These are phyloP conservation scores for Cyclotella cryptica DNA, from an alignment of 108 stramenopile species.

Conservation along the genomic window DNA sequence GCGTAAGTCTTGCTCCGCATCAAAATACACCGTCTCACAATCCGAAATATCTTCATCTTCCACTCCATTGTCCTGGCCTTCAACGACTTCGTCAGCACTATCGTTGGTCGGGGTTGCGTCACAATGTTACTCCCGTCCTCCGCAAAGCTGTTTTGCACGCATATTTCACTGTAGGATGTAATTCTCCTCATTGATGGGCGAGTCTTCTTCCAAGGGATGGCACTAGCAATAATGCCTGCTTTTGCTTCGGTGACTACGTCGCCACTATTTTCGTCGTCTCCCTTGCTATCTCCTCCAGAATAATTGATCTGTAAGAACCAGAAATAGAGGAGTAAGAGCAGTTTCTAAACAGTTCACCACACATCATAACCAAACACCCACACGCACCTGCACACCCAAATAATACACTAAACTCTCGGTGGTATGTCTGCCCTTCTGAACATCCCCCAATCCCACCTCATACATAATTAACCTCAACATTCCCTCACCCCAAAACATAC, in stretches of 20 bases:
- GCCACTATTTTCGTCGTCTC: not conserved
- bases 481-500: conserved; percentile 74
- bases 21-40: conserved; percentile 17
- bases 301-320: conserved; percentile 1
- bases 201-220: conserved; percentile 8
- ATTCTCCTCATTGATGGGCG: conserved; percentile 4
- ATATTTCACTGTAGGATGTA: conserved; percentile 7
- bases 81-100: conserved; percentile 43
- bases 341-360: not conserved
- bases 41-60: conserved; percentile 20
- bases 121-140: conserved; percentile 13
- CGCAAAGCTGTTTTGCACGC: not conserved
- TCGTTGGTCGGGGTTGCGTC: conserved; percentile 42
- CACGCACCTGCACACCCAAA: not conserved
- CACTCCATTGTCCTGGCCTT: conserved; percentile 14
- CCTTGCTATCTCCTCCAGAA: not conserved
- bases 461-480: conserved; percentile 10
- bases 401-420: not conserved
- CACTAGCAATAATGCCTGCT: not conserved
- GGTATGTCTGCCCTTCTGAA: not conserved
- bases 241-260: not conserved
- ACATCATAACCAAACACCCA: not conserved
- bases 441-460: not conserved
- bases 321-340: not conserved
- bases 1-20: conserved; percentile 5